A percentile compares a stretch with the other conserved stretches of the same genome.
Conservation (phyloP, 441 rosid genomes). For the Iberis amara region DNA sequence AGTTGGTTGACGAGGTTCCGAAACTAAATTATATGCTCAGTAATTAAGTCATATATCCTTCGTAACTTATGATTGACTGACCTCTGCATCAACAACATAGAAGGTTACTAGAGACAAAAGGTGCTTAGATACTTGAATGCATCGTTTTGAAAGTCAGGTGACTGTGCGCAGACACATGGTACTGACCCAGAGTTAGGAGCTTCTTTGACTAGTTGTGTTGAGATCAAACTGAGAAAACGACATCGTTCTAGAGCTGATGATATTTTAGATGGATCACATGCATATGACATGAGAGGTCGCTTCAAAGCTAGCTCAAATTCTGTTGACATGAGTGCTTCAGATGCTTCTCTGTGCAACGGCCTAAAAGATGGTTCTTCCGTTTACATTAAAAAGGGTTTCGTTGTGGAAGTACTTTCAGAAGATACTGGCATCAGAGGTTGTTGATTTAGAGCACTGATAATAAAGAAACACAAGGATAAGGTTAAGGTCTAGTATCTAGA, state of each 20-base stretch:
- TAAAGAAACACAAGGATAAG: conserved; percentile 57
- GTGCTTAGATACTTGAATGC: conserved; percentile 34
- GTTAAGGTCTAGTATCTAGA: conserved; percentile 77
- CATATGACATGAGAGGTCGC: conserved; percentile 21
- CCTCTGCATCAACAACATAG: no score
- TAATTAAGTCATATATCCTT: no score
- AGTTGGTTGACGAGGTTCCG: no score
- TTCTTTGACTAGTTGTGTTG: conserved; percentile 30
- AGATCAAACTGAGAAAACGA: conserved; percentile 48
- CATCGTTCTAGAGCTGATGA: conserved; percentile 20
- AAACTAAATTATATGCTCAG: no score
- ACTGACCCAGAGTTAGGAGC: conserved; percentile 27
- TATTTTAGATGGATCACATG: neutral
- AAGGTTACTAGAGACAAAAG: conserved; percentile 79
- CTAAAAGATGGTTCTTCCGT: conserved; percentile 24
- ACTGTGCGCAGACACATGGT: conserved; percentile 26
- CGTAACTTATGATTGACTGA: no score
- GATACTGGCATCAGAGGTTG: conserved; percentile 88
- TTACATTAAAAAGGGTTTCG: conserved; percentile 44
- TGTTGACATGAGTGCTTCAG: conserved; percentile 26
- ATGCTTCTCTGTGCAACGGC: conserved; percentile 21
- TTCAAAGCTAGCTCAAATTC: conserved; percentile 26
- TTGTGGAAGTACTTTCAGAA: conserved; percentile 69
- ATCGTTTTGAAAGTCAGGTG: conserved; percentile 26
- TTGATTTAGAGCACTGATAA: conserved; percentile 66